Conservation (phyloP, 768 basidiomycete genomes). For the Lactifluus subvellereus region DNA sequence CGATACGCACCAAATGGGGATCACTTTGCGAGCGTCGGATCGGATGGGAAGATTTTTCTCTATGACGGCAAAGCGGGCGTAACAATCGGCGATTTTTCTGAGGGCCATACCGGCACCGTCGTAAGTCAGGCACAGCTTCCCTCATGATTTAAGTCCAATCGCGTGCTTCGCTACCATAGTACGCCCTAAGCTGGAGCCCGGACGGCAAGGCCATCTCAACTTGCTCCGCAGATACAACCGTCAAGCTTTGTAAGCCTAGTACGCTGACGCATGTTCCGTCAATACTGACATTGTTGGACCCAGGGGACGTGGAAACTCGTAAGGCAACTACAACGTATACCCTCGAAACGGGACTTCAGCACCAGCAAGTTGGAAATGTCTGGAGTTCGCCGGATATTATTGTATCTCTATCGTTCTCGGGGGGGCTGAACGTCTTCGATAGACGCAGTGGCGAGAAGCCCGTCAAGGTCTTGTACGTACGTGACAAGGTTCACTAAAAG, state of each 20-base stretch:
- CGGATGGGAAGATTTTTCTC: constrained; percentile 80
- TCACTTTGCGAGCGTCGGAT: constrained; percentile 82
- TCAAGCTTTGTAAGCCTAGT: constrained; percentile 63
- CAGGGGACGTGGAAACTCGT: constrained; percentile 77
- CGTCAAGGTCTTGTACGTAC: constrained; percentile 54
- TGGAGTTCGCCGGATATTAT: constrained; percentile 70
- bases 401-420: constrained; percentile 78
- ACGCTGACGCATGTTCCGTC: neutral
- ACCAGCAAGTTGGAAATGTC: constrained; percentile 87
- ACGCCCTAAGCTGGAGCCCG: constrained; percentile 74
- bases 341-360: constrained; percentile 62
- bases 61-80: constrained; percentile 91
- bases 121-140: constrained; percentile 39
- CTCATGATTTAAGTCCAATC: neutral
- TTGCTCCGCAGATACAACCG: constrained; percentile 80
- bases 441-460: constrained; percentile 57
- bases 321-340: constrained; percentile 66
- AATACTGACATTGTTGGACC: neutral
- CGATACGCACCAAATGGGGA: constrained; percentile 77
- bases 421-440: constrained; percentile 80
- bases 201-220: constrained; percentile 72
- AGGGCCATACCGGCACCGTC: constrained; percentile 70
- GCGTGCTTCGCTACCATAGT: constrained; percentile 34
- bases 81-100: constrained; percentile 59
- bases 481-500: constrained; percentile 22